Base-by-base conservation (phyloP, 768 basidiomycete species). In the Xanthoconium stramineum region DNA sequence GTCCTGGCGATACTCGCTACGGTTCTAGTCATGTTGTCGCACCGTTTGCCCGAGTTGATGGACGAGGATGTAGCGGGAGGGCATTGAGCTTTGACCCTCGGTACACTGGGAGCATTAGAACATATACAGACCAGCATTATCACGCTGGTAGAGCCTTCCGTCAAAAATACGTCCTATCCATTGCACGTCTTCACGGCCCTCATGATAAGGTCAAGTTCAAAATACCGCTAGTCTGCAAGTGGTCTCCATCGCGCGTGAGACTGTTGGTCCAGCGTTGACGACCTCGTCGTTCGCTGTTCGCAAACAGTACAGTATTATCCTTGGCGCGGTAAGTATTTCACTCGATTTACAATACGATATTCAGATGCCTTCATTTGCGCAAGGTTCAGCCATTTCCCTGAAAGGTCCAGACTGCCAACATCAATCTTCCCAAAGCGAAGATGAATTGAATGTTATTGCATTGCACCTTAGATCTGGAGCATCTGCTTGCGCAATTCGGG, bases 391-490 rank as follows among this genome's bases (percentile, higher is more conserved):
- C 24, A 24, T 24, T 2, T 40, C 24, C 4, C 24, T 24, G 24
- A 28, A 40, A 15, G 8, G 7, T 50, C 1, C 7, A 44, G 19
- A 35, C 32, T 43, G 19, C 50, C 56, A 47, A 53, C 30, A 3
- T 44, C 40, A 36, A 50, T 30, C 3, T 55, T 14, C 19, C 9
- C 46, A 82, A 76, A 73, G 78, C 2, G 65, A 75, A 19, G 63
- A 75, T 13, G 63, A 82, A 11, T 73, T 87, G 45, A 92, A 87
- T 67, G 77, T 95, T 49, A 91, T 96, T 55, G 78, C 91, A 15
- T 77, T 92, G 33, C 94, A 96, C 69, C 82, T 96, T 53, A 93
- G 94, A 6, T 91, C 90, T n/a, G 94, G 94, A 14, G 94, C 93
- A 0, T 91, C 88, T 14, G 83, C 80, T 14, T 94, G 91, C 69